These are phyloP conservation scores for Mortierella sp. DNA, from an alignment of 371 early-diverging fungal species.

Conservation along the genomic window DNA sequence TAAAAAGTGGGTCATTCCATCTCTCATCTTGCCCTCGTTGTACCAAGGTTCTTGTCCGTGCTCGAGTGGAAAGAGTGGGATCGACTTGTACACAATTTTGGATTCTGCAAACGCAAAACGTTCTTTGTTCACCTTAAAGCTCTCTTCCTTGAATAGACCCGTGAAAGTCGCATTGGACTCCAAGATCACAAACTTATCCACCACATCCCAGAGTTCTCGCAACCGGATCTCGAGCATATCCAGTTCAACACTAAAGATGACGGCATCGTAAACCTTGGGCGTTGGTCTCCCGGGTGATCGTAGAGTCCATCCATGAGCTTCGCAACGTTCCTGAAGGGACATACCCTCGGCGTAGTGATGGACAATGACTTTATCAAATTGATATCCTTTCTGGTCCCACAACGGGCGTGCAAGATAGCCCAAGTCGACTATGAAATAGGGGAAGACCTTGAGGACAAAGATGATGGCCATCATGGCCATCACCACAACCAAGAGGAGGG, in stretches of 20 bases:
- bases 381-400: conserved; percentile 41
- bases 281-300: conserved; percentile 11
- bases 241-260: conserved; percentile 56
- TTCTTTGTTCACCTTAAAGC: conserved; percentile 53
- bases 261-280: conserved; percentile 53
- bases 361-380: conserved; percentile 41
- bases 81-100: conserved; percentile 58
- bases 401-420: conserved; percentile 54
- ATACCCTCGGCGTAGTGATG: conserved; percentile 55
- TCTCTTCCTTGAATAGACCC: conserved; percentile 43
- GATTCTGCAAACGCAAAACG: conserved; percentile 62
- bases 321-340: conserved; percentile 39
- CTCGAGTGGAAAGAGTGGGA: conserved; percentile 40
- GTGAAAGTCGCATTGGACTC: conserved; percentile 56
- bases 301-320: conserved; percentile 49
- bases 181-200: conserved; percentile 55
- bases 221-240: conserved; percentile 55
- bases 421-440: conserved; percentile 34
- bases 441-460: conserved; percentile 3
- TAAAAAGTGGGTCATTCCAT: conserved; percentile 55
- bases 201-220: conserved; percentile 53
- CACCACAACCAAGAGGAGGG: not conserved
- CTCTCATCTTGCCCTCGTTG: conserved; percentile 58
- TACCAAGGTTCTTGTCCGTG: conserved; percentile 59
- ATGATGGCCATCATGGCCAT: not conserved